These are phyloP conservation scores for Cephaloascus fragrans DNA, from an alignment of 805 yeast species.

Conservation along the genomic window DNA sequence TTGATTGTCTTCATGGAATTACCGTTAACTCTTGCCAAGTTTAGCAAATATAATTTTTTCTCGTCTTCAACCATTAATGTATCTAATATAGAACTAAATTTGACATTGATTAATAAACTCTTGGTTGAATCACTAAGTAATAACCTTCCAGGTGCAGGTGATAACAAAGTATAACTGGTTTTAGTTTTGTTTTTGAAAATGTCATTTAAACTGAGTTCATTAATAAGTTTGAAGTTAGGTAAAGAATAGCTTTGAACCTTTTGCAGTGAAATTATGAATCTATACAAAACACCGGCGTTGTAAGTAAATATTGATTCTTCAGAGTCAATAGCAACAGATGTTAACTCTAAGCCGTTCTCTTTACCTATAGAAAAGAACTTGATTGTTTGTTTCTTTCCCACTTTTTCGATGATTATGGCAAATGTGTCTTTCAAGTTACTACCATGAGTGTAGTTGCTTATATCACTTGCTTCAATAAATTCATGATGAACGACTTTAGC, in stretches of 20 bases:
- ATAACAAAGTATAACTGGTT: conserved; percentile 22
- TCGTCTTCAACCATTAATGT: too few relatives aligned
- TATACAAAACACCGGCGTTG: not conserved
- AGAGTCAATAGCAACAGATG: not conserved
- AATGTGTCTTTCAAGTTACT: too few relatives aligned
- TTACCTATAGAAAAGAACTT: too few relatives aligned
- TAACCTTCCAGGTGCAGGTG: conserved; percentile 37
- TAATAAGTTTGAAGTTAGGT: conserved; percentile 18
- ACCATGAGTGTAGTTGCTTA: too few relatives aligned
- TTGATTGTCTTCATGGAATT: conserved; percentile 25
- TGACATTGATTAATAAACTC: conserved; percentile 33
- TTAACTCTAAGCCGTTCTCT: too few relatives aligned
- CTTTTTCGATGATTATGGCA: too few relatives aligned
- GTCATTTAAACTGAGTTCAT: conserved; percentile 11
- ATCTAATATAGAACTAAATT: conserved; percentile 29
- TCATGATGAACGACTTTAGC: conserved; percentile 8
- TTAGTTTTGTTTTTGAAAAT: conserved; percentile 12
- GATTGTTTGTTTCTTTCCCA: too few relatives aligned
- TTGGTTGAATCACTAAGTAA: conserved; percentile 28
- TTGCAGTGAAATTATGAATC: too few relatives aligned
- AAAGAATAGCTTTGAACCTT: conserved; percentile 13
- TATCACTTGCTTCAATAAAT: conserved; percentile 2
- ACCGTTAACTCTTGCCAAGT: conserved; percentile 30
- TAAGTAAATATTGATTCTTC: conserved; percentile 1
- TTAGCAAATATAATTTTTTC: too few relatives aligned